Evolutionary conservation across 2,329 filamentous ascomycete genomes (phyloP).

Genomic region (Alternaria panax): DNA sequence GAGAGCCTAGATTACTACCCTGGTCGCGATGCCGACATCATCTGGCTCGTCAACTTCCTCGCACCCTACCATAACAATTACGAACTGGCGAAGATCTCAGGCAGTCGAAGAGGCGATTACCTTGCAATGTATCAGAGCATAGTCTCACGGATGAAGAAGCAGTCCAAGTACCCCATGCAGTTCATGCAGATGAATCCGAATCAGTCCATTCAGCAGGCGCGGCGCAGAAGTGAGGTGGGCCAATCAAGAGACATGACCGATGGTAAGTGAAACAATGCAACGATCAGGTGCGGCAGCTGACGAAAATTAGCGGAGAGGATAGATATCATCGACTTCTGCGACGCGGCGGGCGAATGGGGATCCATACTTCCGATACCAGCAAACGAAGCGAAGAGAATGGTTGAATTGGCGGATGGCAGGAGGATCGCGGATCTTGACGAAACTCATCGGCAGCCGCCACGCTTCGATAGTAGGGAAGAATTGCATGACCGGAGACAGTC

Average conservation of each 20-base stretch:
- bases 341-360: slow-evolving; percentile 39
- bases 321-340: slow-evolving; percentile 34
- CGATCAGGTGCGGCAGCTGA: neutral
- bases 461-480: neutral
- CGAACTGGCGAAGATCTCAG: slow-evolving; percentile 30
- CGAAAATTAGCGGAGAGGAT: slow-evolving; percentile 12
- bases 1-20: slow-evolving; percentile 24
- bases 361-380: slow-evolving; percentile 33
- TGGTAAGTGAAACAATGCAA: slow-evolving; percentile 11
- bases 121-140: slow-evolving; percentile 23
- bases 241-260: slow-evolving; percentile 20
- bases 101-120: slow-evolving; percentile 22
- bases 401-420: slow-evolving; percentile 26
- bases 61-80: slow-evolving; percentile 16
- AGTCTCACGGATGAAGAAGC: slow-evolving; percentile 32
- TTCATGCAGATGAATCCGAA: slow-evolving; percentile 38
- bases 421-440: slow-evolving; percentile 22
- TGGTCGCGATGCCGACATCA: slow-evolving; percentile 19
- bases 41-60: slow-evolving; percentile 33
- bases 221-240: neutral
- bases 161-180: slow-evolving; percentile 23
- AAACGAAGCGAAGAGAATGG: slow-evolving; percentile 26
- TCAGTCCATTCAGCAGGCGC: neutral
- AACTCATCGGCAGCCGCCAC: neutral
- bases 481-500: neutral